A percentile compares a stretch with the other conserved stretches of the same genome.
Conservation (phyloP, 805 yeast genomes). For the Teunomyces barrocoloradensis region DNA sequence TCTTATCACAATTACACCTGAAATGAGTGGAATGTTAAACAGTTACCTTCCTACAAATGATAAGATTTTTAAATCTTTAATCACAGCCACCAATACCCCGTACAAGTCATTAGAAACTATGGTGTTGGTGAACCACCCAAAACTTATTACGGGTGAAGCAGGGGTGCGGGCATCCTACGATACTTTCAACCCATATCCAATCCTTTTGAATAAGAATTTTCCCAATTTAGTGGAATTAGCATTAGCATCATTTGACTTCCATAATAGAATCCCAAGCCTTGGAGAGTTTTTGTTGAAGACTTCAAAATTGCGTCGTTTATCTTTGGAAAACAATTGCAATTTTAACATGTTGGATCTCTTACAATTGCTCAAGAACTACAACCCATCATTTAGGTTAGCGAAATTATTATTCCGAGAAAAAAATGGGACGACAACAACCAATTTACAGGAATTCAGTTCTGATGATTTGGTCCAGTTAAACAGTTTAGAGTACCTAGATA, state of each 20-base stretch:
- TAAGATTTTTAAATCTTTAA: constrained; percentile 11
- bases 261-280: constrained; percentile 21
- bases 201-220: constrained; percentile 19
- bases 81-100: background rate
- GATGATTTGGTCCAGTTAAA: constrained; percentile 23
- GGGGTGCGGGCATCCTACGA: constrained; percentile 9
- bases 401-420: constrained; percentile 32
- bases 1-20: constrained; percentile 18
- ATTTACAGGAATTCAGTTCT: constrained; percentile 24
- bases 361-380: constrained; percentile 26
- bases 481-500: constrained; percentile 27
- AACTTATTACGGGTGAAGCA: constrained; percentile 13
- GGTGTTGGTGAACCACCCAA: constrained; percentile 27
- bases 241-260: constrained; percentile 32
- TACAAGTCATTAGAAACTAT: constrained; percentile 16
- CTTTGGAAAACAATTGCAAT: constrained; percentile 33
- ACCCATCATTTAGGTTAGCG: constrained; percentile 24
- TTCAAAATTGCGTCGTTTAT: constrained; percentile 17
- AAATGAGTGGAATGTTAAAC: constrained; percentile 15
- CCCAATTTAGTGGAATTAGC: constrained; percentile 24
- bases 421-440: constrained; percentile 16
- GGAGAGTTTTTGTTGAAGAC: constrained; percentile 25
- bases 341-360: constrained; percentile 27
- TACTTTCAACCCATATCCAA: constrained; percentile 25
- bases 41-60: constrained; percentile 17